Conservation (phyloP, 1,284 basidiomycete genomes). For the Microbotryum lychnidis-dioicae region DNA sequence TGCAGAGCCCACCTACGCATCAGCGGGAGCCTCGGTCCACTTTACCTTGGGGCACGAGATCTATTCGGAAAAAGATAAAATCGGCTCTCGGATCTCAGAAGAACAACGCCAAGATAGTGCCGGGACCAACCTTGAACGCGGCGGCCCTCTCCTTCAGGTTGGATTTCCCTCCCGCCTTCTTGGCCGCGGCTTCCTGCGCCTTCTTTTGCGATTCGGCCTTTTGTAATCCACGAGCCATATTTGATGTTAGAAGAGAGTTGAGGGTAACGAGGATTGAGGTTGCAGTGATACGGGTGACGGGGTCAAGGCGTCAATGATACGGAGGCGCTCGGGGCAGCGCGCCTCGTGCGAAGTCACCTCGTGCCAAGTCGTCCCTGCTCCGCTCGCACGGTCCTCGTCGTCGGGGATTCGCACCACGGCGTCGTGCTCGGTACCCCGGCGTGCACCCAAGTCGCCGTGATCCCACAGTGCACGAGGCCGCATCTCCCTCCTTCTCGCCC, state of each 20-base stretch:
- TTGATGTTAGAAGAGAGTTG: neutral
- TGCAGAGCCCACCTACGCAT: neutral
- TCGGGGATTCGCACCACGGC: neutral
- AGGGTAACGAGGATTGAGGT: neutral
- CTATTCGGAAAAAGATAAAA: too few relatives aligned
- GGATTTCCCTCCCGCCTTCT: neutral
- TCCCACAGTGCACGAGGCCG: neutral
- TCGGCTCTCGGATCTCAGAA: neutral
- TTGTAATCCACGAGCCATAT: neutral
- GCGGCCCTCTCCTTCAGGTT: neutral
- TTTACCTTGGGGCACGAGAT: too few relatives aligned
- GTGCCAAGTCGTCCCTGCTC: neutral
- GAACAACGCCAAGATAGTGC: neutral
- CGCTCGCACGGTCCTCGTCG: neutral
- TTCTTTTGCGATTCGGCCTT: conserved; percentile 1
- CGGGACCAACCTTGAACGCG: neutral
- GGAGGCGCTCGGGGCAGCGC: too few relatives aligned
- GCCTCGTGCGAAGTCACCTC: neutral
- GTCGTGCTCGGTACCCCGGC: neutral
- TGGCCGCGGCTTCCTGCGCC: neutral
- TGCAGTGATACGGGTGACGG: too few relatives aligned
- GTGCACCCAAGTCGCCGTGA: neutral
- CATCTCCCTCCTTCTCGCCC: neutral
- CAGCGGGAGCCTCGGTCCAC: neutral
- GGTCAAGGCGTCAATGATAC: too few relatives aligned